Conservation (phyloP, 345 rosid species). For the Populus tremula region DNA sequence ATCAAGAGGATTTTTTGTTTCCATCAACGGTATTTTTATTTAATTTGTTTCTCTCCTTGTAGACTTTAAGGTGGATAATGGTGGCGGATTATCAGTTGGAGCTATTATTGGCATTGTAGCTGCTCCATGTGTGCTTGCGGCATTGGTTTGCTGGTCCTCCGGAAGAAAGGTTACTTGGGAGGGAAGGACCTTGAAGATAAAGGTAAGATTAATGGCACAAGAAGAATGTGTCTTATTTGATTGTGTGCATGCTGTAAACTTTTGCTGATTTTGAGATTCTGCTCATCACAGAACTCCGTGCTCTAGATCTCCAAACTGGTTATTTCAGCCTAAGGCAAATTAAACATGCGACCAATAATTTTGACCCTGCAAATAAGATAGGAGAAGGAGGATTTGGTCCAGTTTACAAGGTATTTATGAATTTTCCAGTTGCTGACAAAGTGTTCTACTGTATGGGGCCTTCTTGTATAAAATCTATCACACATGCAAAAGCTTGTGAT, state of each 20-base stretch:
- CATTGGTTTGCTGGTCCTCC: conserved; percentile 43
- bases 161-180: conserved; percentile 53
- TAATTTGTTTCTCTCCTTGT: conserved; percentile 7
- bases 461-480: neutral
- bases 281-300: conserved; percentile 47
- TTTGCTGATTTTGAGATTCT: neutral
- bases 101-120: conserved; percentile 63
- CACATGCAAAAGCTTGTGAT: too few relatives aligned
- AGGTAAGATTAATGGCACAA: conserved; percentile 34
- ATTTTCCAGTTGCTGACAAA: neutral
- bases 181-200: conserved; percentile 50
- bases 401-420: conserved; percentile 67
- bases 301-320: conserved; percentile 72
- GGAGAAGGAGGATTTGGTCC: conserved; percentile 98
- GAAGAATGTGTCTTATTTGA: neutral
- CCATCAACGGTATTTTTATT: neutral
- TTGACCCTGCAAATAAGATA: conserved; percentile 65
- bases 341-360: conserved; percentile 67
- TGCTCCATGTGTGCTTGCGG: conserved; percentile 39
- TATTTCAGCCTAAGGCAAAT: conserved; percentile 70
- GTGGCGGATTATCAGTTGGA: conserved; percentile 51
- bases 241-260: neutral
- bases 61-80: conserved; percentile 64
- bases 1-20: neutral
- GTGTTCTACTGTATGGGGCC: neutral